Evolutionary conservation across 225 moss, liverwort and hornwort species (phyloP).

Genomic region (Physcomitrellopsis africana): DNA sequence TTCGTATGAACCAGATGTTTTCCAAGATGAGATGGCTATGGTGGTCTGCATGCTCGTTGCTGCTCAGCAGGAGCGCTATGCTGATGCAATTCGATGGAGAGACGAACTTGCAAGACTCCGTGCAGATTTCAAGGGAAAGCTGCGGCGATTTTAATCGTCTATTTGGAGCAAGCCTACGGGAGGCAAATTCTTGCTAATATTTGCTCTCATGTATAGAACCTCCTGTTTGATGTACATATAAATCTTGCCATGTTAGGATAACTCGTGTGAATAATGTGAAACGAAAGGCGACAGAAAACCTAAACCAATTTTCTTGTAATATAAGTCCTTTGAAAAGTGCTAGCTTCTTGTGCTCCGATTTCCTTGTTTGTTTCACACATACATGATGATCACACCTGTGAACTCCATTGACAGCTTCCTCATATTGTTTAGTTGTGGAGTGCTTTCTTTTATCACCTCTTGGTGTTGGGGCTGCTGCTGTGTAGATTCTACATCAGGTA

Average conservation of each 20-base stretch:
- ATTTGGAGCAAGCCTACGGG: constrained; percentile 20
- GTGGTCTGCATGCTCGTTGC: constrained; percentile 92
- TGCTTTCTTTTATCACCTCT: too few relatives aligned
- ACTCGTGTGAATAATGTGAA: constrained; percentile 42
- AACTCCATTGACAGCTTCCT: too few relatives aligned
- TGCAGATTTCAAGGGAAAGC: constrained; percentile 52
- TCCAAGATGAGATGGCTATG: constrained; percentile 87
- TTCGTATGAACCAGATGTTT: constrained; percentile 62
- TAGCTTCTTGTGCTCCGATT: too few relatives aligned
- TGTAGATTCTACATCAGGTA: too few relatives aligned
- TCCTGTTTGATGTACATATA: constrained; percentile 31
- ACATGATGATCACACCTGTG: too few relatives aligned
- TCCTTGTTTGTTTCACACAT: too few relatives aligned
- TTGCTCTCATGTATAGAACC: constrained; percentile 19
- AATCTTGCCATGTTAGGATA: constrained; percentile 23
- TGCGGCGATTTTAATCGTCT: constrained; percentile 39
- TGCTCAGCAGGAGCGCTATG: constrained; percentile 84
- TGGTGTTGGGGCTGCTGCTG: too few relatives aligned
- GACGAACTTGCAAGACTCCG: constrained; percentile 85
- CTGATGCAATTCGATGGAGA: constrained; percentile 88
- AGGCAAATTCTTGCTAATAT: constrained; percentile 1
- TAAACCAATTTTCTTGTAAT: constrained; percentile 37
- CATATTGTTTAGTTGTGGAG: too few relatives aligned
- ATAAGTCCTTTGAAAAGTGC: constrained; percentile 17
- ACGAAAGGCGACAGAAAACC: constrained; percentile 22